Percentiles rank a stretch among this genome's conserved stretches.
Conservation (phyloP, 1,284 basidiomycete genomes). For the Tilletia indica region DNA sequence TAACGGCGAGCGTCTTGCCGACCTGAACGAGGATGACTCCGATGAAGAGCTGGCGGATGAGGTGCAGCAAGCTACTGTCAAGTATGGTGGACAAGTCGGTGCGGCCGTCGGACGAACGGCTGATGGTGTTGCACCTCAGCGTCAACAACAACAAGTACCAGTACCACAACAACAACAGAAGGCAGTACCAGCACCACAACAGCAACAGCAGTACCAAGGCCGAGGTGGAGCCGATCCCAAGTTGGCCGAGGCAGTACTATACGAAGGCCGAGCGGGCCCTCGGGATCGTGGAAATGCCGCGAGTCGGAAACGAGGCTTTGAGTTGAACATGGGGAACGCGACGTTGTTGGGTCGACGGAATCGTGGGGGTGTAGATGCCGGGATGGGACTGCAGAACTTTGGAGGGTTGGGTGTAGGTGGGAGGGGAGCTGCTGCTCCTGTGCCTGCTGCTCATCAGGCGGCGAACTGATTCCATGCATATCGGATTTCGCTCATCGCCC, state of each 20-base stretch:
- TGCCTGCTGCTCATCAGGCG: too few relatives aligned
- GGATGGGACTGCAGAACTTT: conserved; percentile 12
- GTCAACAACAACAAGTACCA: conserved; percentile 27
- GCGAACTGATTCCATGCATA: too few relatives aligned
- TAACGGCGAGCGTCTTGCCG: conserved; percentile 63
- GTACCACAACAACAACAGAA: conserved; percentile 23
- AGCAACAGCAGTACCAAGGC: conserved; percentile 45
- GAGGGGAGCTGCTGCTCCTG: too few relatives aligned
- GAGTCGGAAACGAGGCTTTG: conserved; percentile 42
- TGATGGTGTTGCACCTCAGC: conserved; percentile 21
- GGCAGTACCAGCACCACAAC: conserved; percentile 20
- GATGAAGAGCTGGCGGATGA: conserved; percentile 56
- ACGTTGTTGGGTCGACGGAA: conserved; percentile 49
- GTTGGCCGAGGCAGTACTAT: conserved; percentile 55
- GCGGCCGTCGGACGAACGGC: conserved; percentile 48
- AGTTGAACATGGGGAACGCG: conserved; percentile 51
- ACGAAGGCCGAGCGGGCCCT: conserved; percentile 47
- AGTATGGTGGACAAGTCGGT: conserved; percentile 55
- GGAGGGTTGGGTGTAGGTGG: background rate
- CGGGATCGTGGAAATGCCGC: conserved; percentile 39
- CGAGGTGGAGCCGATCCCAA: conserved; percentile 47
- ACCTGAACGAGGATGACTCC: conserved; percentile 85
- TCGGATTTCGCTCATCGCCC: too few relatives aligned
- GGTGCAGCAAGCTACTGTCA: conserved; percentile 24
- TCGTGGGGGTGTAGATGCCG: conserved; percentile 20